Conservation (phyloP, 2,329 filamentous ascomycete genomes). For the Thielaviopsis euricoi region DNA sequence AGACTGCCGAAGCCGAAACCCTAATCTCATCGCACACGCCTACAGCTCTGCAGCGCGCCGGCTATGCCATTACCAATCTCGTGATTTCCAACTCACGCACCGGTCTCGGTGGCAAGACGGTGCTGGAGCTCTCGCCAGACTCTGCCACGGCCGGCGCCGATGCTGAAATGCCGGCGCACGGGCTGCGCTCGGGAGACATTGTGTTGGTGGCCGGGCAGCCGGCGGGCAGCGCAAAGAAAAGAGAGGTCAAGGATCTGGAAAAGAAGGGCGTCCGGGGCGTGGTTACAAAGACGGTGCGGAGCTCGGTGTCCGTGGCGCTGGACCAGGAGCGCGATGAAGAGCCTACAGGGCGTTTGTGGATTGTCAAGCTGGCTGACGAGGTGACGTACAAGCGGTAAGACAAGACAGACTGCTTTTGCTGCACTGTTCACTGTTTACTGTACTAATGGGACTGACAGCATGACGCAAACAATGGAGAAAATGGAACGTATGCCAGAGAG, state of each 20-base stretch:
- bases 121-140: constrained; percentile 66
- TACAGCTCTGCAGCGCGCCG: constrained; percentile 52
- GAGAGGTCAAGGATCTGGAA: constrained; percentile 54
- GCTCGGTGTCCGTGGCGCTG: constrained; percentile 47
- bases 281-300: constrained; percentile 44
- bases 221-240: constrained; percentile 53
- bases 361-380: constrained; percentile 52
- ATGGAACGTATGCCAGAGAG: constrained; percentile 39
- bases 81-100: constrained; percentile 61
- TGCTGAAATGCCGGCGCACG: constrained; percentile 52
- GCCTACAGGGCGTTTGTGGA: constrained; percentile 37
- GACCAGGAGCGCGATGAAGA: constrained; percentile 34
- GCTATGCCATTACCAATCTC: constrained; percentile 66
- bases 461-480: constrained; percentile 46
- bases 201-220: constrained; percentile 62
- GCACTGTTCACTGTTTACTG: no score
- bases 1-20: constrained; percentile 51
- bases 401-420: neutral
- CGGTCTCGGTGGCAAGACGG: constrained; percentile 77
- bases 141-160: constrained; percentile 37
- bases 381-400: constrained; percentile 43
- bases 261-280: constrained; percentile 54
- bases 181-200: constrained; percentile 60
- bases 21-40: constrained; percentile 55
- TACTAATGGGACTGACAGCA: constrained; percentile 17